Base-by-base conservation (phyloP, 2,329 filamentous ascomycete genomes). In the Aspergillus brasiliensis region DNA sequence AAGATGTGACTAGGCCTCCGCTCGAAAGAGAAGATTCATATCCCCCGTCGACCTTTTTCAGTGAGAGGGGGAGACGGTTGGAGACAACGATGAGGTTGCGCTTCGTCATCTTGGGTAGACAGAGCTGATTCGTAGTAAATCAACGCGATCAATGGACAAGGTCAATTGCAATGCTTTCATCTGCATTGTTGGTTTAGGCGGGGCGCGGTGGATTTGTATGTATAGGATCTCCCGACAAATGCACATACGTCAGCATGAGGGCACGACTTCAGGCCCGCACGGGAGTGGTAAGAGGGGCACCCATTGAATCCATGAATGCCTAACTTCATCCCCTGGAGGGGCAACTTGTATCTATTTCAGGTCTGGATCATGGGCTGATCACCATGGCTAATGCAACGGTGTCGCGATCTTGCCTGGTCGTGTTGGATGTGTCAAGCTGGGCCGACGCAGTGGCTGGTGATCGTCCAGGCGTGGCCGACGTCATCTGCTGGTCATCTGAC, bases 21-120 rank as follows among this genome's bases (percentile, higher is more conserved):
- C 93, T 97, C 47, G 92, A 97, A 85, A 96, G 91, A 71, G 88
- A 90, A 75, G 96, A 94, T 69, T 86, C 83, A 78, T 94, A 97
- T 68, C 86, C 86, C 67, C 91, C 91, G 57, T 95, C 90, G 53
- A 87, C 86, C 65, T 89, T 88, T 80, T 96, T 96, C 78, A 97
- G 92, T 57, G 92, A 96, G 71, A 97, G 90, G 51, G 93, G 93
- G 38, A 97, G 84, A 52, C 94, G 91, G 75, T 97, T 97, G 23
- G 93, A 97, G 64, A 96, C 88, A 40, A 97, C 87, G 53, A 96
- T 71, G 6, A 76, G 66, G n/a, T 70, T 70, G 19, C 66, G 68
- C 44, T 73, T 74, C 8, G 51, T 47, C 37, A 54, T 54, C 6
- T 8, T 54, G 34, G 51, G 5, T 38, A 40, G 15, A 11, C 10